phyloP scores from a whole-genome alignment of 2,329 filamentous ascomycete genomes.

The Phyllosticta paracitricarpa region DNA sequence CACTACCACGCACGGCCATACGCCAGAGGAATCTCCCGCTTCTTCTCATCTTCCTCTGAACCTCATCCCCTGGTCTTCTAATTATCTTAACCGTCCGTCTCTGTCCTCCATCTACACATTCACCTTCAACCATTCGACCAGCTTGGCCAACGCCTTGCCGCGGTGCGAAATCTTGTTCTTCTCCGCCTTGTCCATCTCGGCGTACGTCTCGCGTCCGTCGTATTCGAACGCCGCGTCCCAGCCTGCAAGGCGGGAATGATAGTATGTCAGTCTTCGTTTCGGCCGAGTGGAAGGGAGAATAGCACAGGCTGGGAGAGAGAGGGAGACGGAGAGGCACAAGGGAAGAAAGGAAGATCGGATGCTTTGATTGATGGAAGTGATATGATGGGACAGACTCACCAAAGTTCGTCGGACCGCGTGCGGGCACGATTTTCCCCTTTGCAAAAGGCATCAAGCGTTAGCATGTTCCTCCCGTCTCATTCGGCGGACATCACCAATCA shows the following conservation, averaged over 20 bases:
- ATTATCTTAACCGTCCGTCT: constrained; percentile 1
- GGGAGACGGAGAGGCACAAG: neutral
- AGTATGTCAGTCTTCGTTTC: neutral
- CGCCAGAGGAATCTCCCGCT: neutral
- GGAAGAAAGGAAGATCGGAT: neutral
- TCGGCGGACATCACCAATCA: constrained; percentile 1
- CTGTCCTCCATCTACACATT: constrained; percentile 13
- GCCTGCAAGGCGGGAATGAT: constrained; percentile 40
- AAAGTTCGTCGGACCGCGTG: constrained; percentile 71
- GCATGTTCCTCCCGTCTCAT: neutral
- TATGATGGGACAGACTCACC: constrained; percentile 46
- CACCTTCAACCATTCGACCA: constrained; percentile 60
- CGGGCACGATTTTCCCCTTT: constrained; percentile 68
- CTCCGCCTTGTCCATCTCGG: constrained; percentile 81
- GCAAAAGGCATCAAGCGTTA: neutral
- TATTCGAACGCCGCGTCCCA: constrained; percentile 98
- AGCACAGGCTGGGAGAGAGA: neutral
- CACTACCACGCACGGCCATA: too few species aligned
- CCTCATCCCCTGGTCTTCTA: too few species aligned
- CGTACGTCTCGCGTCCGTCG: constrained; percentile 74
- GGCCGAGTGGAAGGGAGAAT: neutral
- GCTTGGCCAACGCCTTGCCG: constrained; percentile 72
- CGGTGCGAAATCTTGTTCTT: constrained; percentile 95
- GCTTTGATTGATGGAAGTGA: neutral
- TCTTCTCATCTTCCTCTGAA: neutral